Conservation (phyloP, 2,329 filamentous ascomycete species). For the Aspergillus quadrilineatus region DNA sequence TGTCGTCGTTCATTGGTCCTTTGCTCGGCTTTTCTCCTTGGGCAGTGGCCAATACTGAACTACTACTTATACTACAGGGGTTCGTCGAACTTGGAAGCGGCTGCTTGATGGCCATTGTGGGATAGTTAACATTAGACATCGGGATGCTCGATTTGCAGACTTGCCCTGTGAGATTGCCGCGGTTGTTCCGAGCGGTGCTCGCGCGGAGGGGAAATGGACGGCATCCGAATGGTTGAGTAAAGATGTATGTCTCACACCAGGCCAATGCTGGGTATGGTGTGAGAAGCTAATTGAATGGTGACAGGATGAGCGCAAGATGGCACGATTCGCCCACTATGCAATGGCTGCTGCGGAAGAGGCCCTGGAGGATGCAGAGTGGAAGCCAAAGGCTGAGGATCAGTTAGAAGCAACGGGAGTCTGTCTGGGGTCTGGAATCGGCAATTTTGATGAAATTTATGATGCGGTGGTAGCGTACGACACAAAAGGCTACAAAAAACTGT, state of each 20-base stretch:
- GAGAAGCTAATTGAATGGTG: neutral
- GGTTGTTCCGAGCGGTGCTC: slow-evolving; percentile 64
- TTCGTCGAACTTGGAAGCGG: slow-evolving; percentile 74
- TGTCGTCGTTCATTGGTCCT: neutral
- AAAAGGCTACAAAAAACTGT: slow-evolving; percentile 85
- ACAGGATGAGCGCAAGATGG: slow-evolving; percentile 73
- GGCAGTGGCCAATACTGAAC: neutral
- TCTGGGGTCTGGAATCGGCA: slow-evolving; percentile 92
- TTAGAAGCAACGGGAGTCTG: slow-evolving; percentile 82
- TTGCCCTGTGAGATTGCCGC: slow-evolving; percentile 85
- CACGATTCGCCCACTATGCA: slow-evolving; percentile 88
- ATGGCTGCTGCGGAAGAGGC: slow-evolving; percentile 85
- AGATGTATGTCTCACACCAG: slow-evolving; percentile 32
- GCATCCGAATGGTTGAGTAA: slow-evolving; percentile 46
- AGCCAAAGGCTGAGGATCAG: slow-evolving; percentile 59
- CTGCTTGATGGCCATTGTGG: slow-evolving; percentile 78
- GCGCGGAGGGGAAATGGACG: slow-evolving; percentile 45
- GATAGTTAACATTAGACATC: slow-evolving; percentile 68
- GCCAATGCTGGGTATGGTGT: neutral
- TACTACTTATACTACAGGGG: slow-evolving; percentile 47
- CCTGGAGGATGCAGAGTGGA: slow-evolving; percentile 77
- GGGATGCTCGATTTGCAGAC: slow-evolving; percentile 64
- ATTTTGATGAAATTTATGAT: slow-evolving; percentile 83
- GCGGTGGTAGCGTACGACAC: slow-evolving; percentile 74
- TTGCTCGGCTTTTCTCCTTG: neutral